These are phyloP conservation scores for Kluyveromyces wickerhamii DNA, from an alignment of 805 yeast genomes.

Conservation along the genomic window DNA sequence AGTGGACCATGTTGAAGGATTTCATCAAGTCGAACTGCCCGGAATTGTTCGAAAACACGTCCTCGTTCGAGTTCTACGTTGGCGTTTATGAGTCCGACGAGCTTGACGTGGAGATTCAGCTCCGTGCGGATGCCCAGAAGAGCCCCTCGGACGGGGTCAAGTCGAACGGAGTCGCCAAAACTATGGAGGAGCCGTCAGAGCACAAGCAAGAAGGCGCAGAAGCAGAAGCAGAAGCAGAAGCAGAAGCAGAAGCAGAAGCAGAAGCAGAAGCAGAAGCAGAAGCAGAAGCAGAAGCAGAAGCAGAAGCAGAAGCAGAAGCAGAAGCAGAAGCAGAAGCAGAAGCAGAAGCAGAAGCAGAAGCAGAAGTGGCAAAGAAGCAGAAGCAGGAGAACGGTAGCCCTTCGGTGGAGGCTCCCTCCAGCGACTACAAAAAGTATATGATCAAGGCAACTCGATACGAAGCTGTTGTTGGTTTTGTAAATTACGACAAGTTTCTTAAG, in stretches of 20 bases:
- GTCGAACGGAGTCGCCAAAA: no score
- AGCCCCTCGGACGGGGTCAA: no score
- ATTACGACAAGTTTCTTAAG: slow-evolving; percentile 21
- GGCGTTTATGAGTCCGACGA: slow-evolving; percentile 29
- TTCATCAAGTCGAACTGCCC: slow-evolving; percentile 29
- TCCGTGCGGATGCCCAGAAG: not conserved
- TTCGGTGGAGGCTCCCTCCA: no score
- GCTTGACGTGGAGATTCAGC: slow-evolving; percentile 5
- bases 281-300: slow-evolving; percentile 5
- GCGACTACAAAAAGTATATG: slow-evolving; percentile 17
- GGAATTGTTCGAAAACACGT: slow-evolving; percentile 21
- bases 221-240: slow-evolving; percentile 1
- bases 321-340: not conserved
- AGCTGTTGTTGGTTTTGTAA: slow-evolving; percentile 30
- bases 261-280: slow-evolving; percentile 6
- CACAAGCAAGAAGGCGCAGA: not conserved
- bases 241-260: slow-evolving; percentile 5
- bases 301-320: slow-evolving; percentile 1
- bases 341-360: slow-evolving; percentile 6
- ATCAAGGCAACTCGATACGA: slow-evolving; percentile 22
- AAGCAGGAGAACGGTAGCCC: slow-evolving; percentile 7
- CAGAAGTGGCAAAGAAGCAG: not conserved
- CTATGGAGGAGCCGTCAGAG: no score
- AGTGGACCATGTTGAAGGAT: slow-evolving; percentile 35
- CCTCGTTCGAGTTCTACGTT: slow-evolving; percentile 26